phyloP scores from a whole-genome alignment of 192 early-diverging fungal genomes.

The Spinellus fusiger region DNA sequence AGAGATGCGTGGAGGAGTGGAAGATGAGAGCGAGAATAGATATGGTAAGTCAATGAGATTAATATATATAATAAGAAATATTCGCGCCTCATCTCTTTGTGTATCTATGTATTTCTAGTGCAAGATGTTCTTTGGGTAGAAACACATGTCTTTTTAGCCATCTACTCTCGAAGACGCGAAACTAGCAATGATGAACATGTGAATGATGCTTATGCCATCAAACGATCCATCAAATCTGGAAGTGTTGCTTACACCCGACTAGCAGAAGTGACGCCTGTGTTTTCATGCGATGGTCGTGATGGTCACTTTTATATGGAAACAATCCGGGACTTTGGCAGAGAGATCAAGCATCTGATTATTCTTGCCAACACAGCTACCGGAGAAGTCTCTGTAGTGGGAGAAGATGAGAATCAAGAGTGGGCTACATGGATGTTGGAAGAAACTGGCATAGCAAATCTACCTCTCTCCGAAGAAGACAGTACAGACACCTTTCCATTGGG shows the following conservation, averaged over 20 bases:
- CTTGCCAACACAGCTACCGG: slow-evolving; percentile 34
- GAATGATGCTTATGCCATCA: slow-evolving; percentile 54
- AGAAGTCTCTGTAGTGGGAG: slow-evolving; percentile 47
- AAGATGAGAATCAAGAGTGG: slow-evolving; percentile 47
- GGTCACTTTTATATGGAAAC: slow-evolving; percentile 56
- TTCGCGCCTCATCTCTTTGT: not conserved
- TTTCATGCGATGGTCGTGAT: slow-evolving; percentile 39
- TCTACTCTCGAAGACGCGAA: slow-evolving; percentile 47
- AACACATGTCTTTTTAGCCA: slow-evolving; percentile 56
- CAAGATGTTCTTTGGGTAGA: slow-evolving; percentile 73
- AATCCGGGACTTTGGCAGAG: slow-evolving; percentile 48
- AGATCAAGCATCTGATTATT: slow-evolving; percentile 34
- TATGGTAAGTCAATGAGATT: slow-evolving; percentile 16
- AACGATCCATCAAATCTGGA: slow-evolving; percentile 35
- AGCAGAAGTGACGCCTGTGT: slow-evolving; percentile 52
- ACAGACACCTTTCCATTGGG: slow-evolving; percentile 65
- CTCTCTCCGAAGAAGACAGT: slow-evolving; percentile 47
- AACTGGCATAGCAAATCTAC: slow-evolving; percentile 43
- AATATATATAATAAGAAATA: not conserved
- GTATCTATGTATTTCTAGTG: slow-evolving; percentile 37
- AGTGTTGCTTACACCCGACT: slow-evolving; percentile 44
- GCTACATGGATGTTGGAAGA: slow-evolving; percentile 64
- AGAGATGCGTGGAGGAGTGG: slow-evolving; percentile 1
- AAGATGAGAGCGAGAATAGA: slow-evolving; percentile 7
- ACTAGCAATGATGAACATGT: slow-evolving; percentile 19